Base-by-base conservation (phyloP, 352 stramenopile species). In the Phytophthora pini region DNA sequence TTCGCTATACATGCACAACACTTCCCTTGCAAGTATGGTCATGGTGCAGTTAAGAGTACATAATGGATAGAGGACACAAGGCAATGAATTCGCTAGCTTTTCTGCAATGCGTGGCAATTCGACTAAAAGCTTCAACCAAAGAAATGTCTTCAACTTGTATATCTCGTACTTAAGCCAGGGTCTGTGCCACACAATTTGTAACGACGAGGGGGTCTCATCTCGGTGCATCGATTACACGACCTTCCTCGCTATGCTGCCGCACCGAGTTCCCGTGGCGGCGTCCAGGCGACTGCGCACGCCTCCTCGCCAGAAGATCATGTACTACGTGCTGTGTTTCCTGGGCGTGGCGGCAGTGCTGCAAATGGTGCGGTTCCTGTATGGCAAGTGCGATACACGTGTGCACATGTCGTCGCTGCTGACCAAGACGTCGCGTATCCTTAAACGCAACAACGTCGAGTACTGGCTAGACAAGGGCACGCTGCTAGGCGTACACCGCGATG, bases 391-490 rank as follows among this genome's bases (percentile, higher is more conserved):
- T 71, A 93, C 84, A 12, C 82, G 84, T 44, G 61, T 57, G 56
- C 79, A 86, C 52, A 93, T 93, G 84, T 72, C 79, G 31, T 69
- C 68, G 68, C 55, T 93, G 45, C 68, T 93, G 56, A 89, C 74
- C 40, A 91, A 87, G 64, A 90, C 84, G 22, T 82, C 82, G 11
- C 65, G 39, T 2, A 85, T 93, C 39, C 68, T 93, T 24, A 74
- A 90, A 56, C 70, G 61, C 51, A 77, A 92, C 69, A 68, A 82
- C 34, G 48, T 94, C 66, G 79, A 94, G 74, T 94, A 92, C 53
- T 94, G 85, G 85, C 79, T 94, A 20, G 85, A 94, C 76, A 92
- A 91, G 63, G 83, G 85, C 53, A 91, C 85, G 49, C 69, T 94
- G 3, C 63, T 92, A 13, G 83, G 85, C 32, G 74, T 92, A 31